Evolutionary conservation across 768 basidiomycete genomes (phyloP).

Genomic region (Lactarius vividus): DNA sequence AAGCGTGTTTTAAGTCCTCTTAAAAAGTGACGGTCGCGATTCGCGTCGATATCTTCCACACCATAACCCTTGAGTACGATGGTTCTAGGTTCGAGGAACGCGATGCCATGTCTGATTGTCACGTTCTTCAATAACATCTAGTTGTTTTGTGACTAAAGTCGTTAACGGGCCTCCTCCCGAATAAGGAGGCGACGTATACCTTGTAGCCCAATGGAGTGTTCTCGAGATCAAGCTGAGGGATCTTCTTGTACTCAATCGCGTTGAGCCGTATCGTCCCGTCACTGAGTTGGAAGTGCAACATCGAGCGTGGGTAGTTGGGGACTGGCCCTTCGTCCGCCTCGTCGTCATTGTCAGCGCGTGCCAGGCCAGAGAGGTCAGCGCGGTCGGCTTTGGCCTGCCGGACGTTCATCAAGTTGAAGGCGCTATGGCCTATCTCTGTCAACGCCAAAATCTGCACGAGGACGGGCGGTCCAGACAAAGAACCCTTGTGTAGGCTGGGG

Average conservation of each 20-base stretch:
- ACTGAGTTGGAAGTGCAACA: slow-evolving; percentile 70
- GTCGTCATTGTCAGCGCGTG: slow-evolving; percentile 49
- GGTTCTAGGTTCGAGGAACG: slow-evolving; percentile 71
- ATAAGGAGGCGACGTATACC: slow-evolving; percentile 39
- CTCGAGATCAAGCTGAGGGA: slow-evolving; percentile 67
- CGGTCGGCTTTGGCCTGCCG: slow-evolving; percentile 61
- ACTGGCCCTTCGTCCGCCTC: slow-evolving; percentile 69
- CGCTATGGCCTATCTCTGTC: slow-evolving; percentile 84
- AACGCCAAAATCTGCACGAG: slow-evolving; percentile 75
- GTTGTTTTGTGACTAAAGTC: neutral
- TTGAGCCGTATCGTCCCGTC: slow-evolving; percentile 70
- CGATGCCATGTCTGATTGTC: slow-evolving; percentile 63
- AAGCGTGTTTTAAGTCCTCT: slow-evolving; percentile 58
- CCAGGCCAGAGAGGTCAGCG: slow-evolving; percentile 46
- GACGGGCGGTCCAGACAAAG: slow-evolving; percentile 46
- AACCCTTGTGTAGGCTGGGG: slow-evolving; percentile 37
- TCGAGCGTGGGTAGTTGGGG: slow-evolving; percentile 78
- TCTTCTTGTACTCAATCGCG: slow-evolving; percentile 74
- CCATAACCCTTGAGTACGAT: slow-evolving; percentile 58
- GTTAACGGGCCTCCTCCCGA: neutral
- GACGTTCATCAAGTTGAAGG: slow-evolving; percentile 72
- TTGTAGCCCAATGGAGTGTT: slow-evolving; percentile 82
- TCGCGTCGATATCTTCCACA: slow-evolving; percentile 61
- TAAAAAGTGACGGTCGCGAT: slow-evolving; percentile 59
- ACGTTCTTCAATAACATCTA: slow-evolving; percentile 73